Base-by-base conservation (phyloP, 1,284 basidiomycete species). In the Gomphus bonarii region DNA sequence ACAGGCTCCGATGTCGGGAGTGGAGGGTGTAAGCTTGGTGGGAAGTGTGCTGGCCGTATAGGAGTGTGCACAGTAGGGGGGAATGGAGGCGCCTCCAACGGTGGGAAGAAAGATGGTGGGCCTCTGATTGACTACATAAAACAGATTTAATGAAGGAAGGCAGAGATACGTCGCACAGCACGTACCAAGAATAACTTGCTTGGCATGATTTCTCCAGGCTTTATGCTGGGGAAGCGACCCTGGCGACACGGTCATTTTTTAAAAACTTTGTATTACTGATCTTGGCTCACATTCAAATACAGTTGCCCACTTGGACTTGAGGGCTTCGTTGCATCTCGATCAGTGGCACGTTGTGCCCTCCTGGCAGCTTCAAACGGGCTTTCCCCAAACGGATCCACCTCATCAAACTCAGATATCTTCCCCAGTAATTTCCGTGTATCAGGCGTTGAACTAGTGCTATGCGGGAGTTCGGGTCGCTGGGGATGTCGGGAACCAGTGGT, bases 151-250 rank as follows among this genome's bases (percentile, higher is more conserved):
- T 12, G 25, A 12, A n/a, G 20, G 12, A 48, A 16, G n/a, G 8
- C 16, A 31, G 18, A 31, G 25, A 25, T 25, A 25, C 40, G 43
- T 9, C 10, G 4, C 0, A 28, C 18, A 22, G 28, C n/a, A 38
- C 47, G 28, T 33, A 57, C 55, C 55, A 38, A n/a, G 4, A 57
- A 30, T 18, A 31, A 25, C 31, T 42, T 28, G n/a, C 14, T 20
- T 8, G 55, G 55, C 36, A 57, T 44, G n/a, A 57, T 42, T 43
- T 57, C 48, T 30, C 55, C 55, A 16, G 55, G 55, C 22, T 51
- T 57, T 40, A 57, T 50, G 40, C 55, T 57, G 16, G 55, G 55
- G 14, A 55, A 48, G 12, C 54, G 54, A 30, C 54, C 44, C 54
- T 55, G 22, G 30, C 42, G 28, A 42, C 9, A 40, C 4, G 14